Conservation (phyloP, 1,284 basidiomycete species). For the Xerocomus nothofagi region DNA sequence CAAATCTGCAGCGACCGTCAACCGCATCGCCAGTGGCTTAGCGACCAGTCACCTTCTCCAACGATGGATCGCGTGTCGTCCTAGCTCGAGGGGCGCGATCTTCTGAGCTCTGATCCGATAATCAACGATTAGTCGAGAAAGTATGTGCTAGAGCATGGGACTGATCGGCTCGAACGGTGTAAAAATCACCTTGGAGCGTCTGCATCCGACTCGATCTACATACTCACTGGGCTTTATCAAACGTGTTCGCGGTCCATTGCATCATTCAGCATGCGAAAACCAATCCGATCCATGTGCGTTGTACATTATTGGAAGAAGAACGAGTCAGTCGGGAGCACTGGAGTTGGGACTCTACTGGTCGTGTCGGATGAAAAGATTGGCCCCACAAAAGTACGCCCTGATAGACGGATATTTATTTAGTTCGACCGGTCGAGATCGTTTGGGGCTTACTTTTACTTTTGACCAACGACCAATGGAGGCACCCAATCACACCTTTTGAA, state of each 20-base stretch:
- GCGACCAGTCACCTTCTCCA: neutral
- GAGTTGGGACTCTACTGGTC: constrained; percentile 1
- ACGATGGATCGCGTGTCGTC: no score
- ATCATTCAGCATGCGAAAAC: constrained; percentile 1
- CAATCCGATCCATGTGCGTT: neutral
- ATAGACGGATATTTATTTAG: no score
- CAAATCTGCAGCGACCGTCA: neutral
- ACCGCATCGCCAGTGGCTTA: neutral
- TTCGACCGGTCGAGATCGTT: no score
- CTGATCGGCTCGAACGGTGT: neutral
- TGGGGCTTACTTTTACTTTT: no score
- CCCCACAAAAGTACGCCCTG: no score
- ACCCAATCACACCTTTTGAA: no score
- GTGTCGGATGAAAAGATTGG: constrained; percentile 1
- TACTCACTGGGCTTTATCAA: constrained; percentile 6
- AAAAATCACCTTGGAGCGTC: neutral
- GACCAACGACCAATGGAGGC: no score
- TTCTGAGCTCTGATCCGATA: no score
- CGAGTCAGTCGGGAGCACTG: neutral
- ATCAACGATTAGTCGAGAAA: neutral
- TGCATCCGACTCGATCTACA: constrained; percentile 1
- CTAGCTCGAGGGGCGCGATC: no score
- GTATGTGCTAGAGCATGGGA: neutral
- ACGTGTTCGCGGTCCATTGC: constrained; percentile 6
- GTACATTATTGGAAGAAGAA: neutral